phyloP scores from a whole-genome alignment of 176 grass and related monocot genomes.

The Stipa capillata region DNA sequence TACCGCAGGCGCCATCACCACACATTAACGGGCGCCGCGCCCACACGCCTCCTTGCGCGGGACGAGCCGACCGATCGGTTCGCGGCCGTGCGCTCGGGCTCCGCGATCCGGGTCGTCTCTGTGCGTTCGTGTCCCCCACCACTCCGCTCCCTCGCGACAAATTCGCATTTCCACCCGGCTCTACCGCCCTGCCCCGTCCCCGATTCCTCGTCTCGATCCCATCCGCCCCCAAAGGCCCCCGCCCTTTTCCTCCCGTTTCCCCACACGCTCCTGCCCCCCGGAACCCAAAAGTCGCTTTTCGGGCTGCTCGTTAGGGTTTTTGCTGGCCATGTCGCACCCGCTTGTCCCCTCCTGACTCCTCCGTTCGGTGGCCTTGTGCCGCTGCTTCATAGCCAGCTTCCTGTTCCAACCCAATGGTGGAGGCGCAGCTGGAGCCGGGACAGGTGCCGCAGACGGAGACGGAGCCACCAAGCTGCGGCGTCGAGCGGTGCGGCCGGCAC shows the following conservation, averaged over 20 bases:
- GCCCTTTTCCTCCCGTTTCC: conserved; percentile 8
- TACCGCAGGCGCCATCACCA: background rate
- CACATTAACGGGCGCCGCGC: background rate
- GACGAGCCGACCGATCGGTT: background rate
- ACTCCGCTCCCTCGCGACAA: background rate
- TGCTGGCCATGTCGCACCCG: conserved; percentile 33
- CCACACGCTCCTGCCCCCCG: conserved; percentile 1
- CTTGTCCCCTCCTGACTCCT: conserved; percentile 28
- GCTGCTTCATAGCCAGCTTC: background rate
- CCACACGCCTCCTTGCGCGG: background rate
- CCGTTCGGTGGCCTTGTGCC: background rate
- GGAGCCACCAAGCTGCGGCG: background rate
- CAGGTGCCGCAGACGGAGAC: background rate
- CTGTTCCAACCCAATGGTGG: conserved; percentile 36
- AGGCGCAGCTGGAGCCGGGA: conserved; percentile 32
- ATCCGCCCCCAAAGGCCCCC: background rate
- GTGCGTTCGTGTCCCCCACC: background rate
- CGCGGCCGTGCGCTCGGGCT: background rate
- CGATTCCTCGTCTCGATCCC: background rate
- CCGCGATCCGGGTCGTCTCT: background rate
- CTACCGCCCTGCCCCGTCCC: background rate
- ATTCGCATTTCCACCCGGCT: background rate
- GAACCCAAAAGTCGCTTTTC: conserved; percentile 30
- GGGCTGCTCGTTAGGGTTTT: conserved; percentile 24
- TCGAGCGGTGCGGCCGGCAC: conserved; percentile 53